phyloP scores from a whole-genome alignment of 495 filamentous ascomycete species.

The Pyrenula massariospora region DNA sequence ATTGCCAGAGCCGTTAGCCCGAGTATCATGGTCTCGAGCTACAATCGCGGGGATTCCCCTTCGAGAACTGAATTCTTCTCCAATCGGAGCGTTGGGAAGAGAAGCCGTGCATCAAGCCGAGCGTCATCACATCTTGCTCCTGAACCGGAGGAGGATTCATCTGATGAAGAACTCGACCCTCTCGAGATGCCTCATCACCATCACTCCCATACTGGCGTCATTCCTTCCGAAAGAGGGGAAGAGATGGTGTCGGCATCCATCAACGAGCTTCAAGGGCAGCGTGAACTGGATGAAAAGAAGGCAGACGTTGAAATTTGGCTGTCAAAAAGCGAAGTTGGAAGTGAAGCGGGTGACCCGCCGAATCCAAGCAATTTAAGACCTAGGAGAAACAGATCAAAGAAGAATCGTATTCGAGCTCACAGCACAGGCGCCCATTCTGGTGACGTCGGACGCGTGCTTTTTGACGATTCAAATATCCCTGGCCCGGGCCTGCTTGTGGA shows the following conservation, averaged over 20 bases:
- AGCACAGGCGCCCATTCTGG: conserved; percentile 33
- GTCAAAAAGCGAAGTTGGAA: conserved; percentile 27
- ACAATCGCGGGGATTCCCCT: conserved; percentile 38
- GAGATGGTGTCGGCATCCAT: conserved; percentile 27
- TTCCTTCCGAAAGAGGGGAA: conserved; percentile 24
- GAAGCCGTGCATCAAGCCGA: conserved; percentile 10
- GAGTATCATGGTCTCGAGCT: conserved; percentile 30
- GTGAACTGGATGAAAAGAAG: conserved; percentile 29
- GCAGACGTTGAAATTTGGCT: conserved; percentile 34
- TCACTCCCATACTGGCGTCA: conserved; percentile 23
- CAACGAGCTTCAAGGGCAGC: conserved; percentile 28
- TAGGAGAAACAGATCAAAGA: conserved; percentile 2
- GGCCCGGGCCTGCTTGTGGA: conserved; percentile 34
- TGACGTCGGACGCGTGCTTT: conserved; percentile 24
- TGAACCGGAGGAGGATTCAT: conserved; percentile 8
- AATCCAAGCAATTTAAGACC: conserved; percentile 10
- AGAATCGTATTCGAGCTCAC: conserved; percentile 26
- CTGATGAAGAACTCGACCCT: conserved; percentile 20
- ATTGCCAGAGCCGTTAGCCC: conserved; percentile 30
- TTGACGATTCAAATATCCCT: conserved; percentile 19
- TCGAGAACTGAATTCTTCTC: conserved; percentile 13
- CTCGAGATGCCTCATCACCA: conserved; percentile 11
- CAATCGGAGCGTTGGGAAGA: conserved; percentile 19
- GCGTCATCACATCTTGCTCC: conserved; percentile 30
- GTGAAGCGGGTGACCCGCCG: conserved; percentile 22